phyloP scores from a whole-genome alignment of 345 rosid genomes.

The Salix caprea region DNA sequence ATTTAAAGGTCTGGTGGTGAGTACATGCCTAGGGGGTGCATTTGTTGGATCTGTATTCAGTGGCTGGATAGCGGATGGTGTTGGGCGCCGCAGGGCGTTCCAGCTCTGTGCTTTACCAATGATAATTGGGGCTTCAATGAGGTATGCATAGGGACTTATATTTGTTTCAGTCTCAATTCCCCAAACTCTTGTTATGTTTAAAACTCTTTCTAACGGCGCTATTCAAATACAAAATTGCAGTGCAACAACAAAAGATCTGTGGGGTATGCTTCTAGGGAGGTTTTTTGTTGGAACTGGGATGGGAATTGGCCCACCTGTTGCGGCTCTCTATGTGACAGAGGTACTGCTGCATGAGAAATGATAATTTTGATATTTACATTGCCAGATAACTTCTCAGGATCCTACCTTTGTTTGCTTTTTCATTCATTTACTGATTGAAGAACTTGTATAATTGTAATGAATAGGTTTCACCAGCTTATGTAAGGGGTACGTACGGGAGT shows the following conservation, averaged over 20 bases:
- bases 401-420: background rate
- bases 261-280: conserved; percentile 95
- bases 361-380: conserved; percentile 3
- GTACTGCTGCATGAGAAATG: conserved; percentile 33
- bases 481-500: conserved; percentile 91
- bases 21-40: conserved; percentile 92
- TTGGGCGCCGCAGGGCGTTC: conserved; percentile 89
- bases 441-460: background rate
- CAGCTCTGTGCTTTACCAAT: conserved; percentile 85
- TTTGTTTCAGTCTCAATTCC: background rate
- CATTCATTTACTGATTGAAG: background rate
- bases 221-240: conserved; percentile 41
- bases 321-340: conserved; percentile 94
- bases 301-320: conserved; percentile 90
- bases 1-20: conserved; percentile 79
- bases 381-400: background rate
- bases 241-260: conserved; percentile 62
- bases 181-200: background rate
- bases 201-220: background rate
- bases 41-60: conserved; percentile 78
- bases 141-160: conserved; percentile 36
- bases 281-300: conserved; percentile 86
- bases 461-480: conserved; percentile 87
- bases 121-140: conserved; percentile 80
- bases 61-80: conserved; percentile 87